Percentiles rank a stretch among this genome's conserved stretches.
These are phyloP conservation scores for Fraxinus albicans DNA, from an alignment of 305 asterid species.

Conservation along the genomic window DNA sequence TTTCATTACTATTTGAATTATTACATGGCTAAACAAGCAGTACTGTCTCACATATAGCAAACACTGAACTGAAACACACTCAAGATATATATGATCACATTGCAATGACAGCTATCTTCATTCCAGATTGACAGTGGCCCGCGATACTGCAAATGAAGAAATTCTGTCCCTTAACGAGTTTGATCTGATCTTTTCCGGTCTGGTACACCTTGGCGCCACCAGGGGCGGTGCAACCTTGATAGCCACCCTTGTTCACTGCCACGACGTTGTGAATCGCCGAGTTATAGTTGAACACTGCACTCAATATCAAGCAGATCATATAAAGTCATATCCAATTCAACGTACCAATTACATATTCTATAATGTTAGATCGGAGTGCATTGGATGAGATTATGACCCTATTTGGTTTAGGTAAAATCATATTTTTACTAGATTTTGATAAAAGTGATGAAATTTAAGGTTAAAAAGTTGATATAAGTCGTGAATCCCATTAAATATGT, in stretches of 20 bases:
- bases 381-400: not conserved
- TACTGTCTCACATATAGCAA: not conserved
- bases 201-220: constrained; percentile 2
- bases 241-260: constrained; percentile 28
- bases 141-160: constrained; percentile 36
- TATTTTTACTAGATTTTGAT: too few relatives aligned
- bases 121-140: constrained; percentile 31
- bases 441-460: not conserved
- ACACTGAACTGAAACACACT: not conserved
- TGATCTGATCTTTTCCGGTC: constrained; percentile 33
- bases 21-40: not conserved
- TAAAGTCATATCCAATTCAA: too few relatives aligned
- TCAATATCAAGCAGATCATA: not conserved
- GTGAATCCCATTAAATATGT: not conserved
- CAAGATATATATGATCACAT: not conserved
- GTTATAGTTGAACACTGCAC: constrained; percentile 35
- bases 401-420: not conserved
- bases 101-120: constrained; percentile 27
- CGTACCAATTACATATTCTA: not conserved
- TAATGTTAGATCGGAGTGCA: not conserved
- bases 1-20: not conserved
- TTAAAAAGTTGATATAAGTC: too few relatives aligned
- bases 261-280: constrained; percentile 24
- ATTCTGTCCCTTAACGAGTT: constrained; percentile 20
- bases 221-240: constrained; percentile 32